phyloP scores from a whole-genome alignment of 257 asterid genomes.

The Solanum rostratum region DNA sequence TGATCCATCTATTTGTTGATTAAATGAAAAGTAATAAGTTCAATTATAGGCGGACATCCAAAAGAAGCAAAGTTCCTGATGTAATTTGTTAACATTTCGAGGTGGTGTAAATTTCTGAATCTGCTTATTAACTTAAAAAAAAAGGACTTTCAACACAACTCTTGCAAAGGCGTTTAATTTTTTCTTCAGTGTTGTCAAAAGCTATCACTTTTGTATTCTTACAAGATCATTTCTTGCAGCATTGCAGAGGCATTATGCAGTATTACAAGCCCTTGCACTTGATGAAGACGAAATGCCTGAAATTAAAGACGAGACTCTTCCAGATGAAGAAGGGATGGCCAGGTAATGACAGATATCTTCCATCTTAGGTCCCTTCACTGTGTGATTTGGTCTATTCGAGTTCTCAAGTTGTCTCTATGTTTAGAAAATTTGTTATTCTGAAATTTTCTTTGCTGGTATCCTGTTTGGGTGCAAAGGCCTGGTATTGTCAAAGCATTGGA shows the following conservation, averaged over 20 bases:
- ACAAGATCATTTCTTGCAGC: slow-evolving; percentile 31
- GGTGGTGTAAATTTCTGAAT: background rate
- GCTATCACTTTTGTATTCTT: background rate
- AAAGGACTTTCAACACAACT: background rate
- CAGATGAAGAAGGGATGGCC: slow-evolving; percentile 94
- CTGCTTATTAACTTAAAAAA: background rate
- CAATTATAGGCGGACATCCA: background rate
- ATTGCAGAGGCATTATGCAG: slow-evolving; percentile 94
- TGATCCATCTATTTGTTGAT: background rate
- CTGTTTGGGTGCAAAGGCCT: slow-evolving; percentile 35
- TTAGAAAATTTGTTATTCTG: background rate
- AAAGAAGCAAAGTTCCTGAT: background rate
- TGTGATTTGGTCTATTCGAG: background rate
- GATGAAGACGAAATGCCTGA: slow-evolving; percentile 98
- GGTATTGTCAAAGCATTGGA: slow-evolving; percentile 78
- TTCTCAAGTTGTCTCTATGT: background rate
- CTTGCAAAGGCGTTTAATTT: background rate
- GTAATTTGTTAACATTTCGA: background rate
- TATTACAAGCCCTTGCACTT: slow-evolving; percentile 86
- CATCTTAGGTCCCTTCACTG: background rate
- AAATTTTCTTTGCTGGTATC: background rate
- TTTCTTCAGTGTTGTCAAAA: background rate
- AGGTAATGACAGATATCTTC: slow-evolving; percentile 28
- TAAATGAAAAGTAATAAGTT: background rate
- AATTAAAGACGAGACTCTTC: slow-evolving; percentile 83